These are phyloP conservation scores for Komagataella pastoris DNA, from an alignment of 805 yeast species.

Conservation along the genomic window DNA sequence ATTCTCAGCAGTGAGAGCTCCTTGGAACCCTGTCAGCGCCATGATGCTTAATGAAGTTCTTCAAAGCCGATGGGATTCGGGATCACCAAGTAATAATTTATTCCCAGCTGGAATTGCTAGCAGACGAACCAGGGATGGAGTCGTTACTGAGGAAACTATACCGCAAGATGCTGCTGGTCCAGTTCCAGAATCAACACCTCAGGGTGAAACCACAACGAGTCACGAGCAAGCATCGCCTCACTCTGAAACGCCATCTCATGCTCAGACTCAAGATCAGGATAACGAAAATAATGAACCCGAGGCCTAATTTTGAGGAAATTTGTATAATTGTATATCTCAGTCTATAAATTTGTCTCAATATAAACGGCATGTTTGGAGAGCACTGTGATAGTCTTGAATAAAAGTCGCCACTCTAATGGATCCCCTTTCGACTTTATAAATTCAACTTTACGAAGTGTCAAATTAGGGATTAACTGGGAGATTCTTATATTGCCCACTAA, in stretches of 20 bases:
- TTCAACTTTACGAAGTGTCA: constrained; percentile 31
- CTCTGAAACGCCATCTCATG: neutral
- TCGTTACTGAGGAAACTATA: constrained; percentile 4
- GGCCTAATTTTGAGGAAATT: neutral
- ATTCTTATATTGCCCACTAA: constrained; percentile 35
- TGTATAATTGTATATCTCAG: neutral
- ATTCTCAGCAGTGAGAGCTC: neutral
- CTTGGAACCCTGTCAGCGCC: neutral
- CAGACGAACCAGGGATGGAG: constrained; percentile 30
- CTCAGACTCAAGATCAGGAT: neutral
- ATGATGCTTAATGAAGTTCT: constrained; percentile 4
- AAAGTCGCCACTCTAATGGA: constrained; percentile 62
- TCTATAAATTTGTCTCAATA: constrained; percentile 14
- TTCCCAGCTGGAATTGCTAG: constrained; percentile 37
- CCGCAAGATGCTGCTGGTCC: neutral
- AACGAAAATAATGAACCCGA: neutral
- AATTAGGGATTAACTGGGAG: constrained; percentile 21
- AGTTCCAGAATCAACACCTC: neutral
- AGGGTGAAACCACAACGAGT: neutral
- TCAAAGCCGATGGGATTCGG: constrained; percentile 3
- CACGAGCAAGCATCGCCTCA: neutral
- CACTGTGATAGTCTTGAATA: constrained; percentile 44
- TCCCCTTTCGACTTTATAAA: constrained; percentile 48
- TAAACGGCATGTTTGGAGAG: constrained; percentile 45
- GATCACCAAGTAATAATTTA: neutral